Evolutionary conservation across 1,139 yeast species (phyloP).

Genomic region (Scheffersomyces segobiensis): DNA sequence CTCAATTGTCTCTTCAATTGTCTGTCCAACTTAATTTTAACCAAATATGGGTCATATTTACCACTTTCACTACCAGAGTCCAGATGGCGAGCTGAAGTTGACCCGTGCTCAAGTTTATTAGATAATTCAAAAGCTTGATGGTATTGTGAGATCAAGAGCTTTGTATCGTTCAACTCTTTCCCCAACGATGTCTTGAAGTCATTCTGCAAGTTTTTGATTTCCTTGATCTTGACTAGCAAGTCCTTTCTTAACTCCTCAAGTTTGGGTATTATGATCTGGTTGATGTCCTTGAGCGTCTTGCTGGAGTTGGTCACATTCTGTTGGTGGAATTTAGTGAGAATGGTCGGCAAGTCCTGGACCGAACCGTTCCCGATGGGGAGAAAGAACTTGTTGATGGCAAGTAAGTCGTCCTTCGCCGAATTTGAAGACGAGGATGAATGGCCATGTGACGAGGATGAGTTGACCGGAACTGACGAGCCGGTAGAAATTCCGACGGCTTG

Average conservation of each 20-base stretch:
- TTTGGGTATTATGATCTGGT: slow-evolving; percentile 70
- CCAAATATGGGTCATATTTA: slow-evolving; percentile 78
- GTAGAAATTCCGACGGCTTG: slow-evolving; percentile 61
- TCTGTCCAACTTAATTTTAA: slow-evolving; percentile 69
- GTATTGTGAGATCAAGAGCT: slow-evolving; percentile 49
- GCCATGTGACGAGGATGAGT: slow-evolving; percentile 6
- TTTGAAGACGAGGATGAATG: slow-evolving; percentile 11
- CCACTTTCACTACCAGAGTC: slow-evolving; percentile 35
- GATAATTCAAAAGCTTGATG: slow-evolving; percentile 41
- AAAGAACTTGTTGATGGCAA: slow-evolving; percentile 51
- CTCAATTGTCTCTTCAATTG: slow-evolving; percentile 74
- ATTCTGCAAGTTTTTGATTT: slow-evolving; percentile 75
- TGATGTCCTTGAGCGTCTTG: slow-evolving; percentile 70
- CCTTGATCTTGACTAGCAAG: slow-evolving; percentile 79
- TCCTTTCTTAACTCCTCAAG: slow-evolving; percentile 85
- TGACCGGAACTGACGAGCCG: slow-evolving; percentile 18
- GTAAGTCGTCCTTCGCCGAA: slow-evolving; percentile 28
- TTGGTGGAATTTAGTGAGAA: slow-evolving; percentile 74
- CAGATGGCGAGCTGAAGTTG: slow-evolving; percentile 10
- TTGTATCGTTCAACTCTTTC: slow-evolving; percentile 68
- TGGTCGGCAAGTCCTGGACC: slow-evolving; percentile 75
- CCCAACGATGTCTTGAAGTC: slow-evolving; percentile 79
- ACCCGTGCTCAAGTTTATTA: slow-evolving; percentile 32
- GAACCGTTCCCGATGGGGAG: slow-evolving; percentile 80
- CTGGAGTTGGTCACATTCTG: slow-evolving; percentile 67